A percentile compares a stretch with the other conserved stretches of the same genome.
These are phyloP conservation scores for Collybiopsis confluens DNA, from an alignment of 768 basidiomycete genomes.

Conservation along the genomic window DNA sequence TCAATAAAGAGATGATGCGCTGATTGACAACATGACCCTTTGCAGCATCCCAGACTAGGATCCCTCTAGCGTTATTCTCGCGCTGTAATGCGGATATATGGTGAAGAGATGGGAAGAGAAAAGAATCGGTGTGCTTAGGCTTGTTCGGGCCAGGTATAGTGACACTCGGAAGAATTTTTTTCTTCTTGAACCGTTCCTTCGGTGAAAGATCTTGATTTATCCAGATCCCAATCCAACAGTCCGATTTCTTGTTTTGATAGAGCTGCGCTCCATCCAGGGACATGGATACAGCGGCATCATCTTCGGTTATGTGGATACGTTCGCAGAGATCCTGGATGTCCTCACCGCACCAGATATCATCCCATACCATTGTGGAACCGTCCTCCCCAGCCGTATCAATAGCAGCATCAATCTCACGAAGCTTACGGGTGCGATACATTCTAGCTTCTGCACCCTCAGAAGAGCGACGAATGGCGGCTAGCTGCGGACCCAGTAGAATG, in stretches of 20 bases:
- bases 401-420: no score
- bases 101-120: constrained; percentile 24
- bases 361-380: not conserved
- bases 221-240: constrained; percentile 33
- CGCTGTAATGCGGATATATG: constrained; percentile 28
- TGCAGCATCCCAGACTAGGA: constrained; percentile 18
- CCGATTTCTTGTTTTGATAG: constrained; percentile 28
- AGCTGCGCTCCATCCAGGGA: constrained; percentile 39
- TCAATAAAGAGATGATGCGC: constrained; percentile 14
- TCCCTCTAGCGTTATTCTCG: constrained; percentile 20
- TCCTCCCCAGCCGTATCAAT: no score
- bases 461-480: constrained; percentile 19
- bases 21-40: constrained; percentile 7
- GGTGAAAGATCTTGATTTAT: constrained; percentile 28
- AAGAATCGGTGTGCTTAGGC: constrained; percentile 25
- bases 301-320: no score
- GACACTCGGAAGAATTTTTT: constrained; percentile 23
- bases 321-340: no score
- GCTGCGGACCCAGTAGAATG: constrained; percentile 18
- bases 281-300: not conserved
- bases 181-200: constrained; percentile 22
- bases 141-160: constrained; percentile 30
- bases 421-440: no score
- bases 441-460: constrained; percentile 1
- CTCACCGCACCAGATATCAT: constrained; percentile 1